Evolutionary conservation across 1,284 basidiomycete genomes (phyloP).

Genomic region (Microbotryum violaceum): DNA sequence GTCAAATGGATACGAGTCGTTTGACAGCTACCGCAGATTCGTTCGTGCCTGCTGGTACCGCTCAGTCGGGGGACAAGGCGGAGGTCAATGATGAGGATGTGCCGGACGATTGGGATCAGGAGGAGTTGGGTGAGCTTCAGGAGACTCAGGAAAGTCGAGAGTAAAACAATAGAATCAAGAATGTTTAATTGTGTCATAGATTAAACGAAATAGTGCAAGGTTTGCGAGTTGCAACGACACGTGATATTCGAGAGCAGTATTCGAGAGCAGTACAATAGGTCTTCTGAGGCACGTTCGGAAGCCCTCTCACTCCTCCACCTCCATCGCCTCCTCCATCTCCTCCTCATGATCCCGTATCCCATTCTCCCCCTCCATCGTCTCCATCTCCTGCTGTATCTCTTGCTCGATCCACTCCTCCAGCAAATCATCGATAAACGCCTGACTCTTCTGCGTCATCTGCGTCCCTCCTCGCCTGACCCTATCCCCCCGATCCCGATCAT

Average conservation of each 20-base stretch:
- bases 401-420: conserved; percentile 1
- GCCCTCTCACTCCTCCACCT: not conserved
- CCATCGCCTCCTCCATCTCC: not conserved
- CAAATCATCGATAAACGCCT: not conserved
- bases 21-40: not conserved
- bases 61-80: not conserved
- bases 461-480: no score
- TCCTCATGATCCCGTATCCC: not conserved
- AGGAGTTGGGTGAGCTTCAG: not conserved
- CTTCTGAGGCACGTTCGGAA: no score
- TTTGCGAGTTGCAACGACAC: no score
- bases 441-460: no score
- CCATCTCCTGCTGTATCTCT: not conserved
- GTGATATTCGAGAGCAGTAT: no score
- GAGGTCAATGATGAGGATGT: conserved; percentile 10
- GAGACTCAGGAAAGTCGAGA: no score
- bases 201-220: no score
- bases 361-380: not conserved
- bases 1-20: not conserved
- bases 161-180: no score
- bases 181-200: no score
- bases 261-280: no score
- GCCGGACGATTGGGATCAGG: conserved; percentile 26
- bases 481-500: no score
- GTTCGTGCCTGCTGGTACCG: not conserved